Evolutionary conservation across 73 alveolate species (phyloP).

Genomic region (Tetrahymena borealis): DNA sequence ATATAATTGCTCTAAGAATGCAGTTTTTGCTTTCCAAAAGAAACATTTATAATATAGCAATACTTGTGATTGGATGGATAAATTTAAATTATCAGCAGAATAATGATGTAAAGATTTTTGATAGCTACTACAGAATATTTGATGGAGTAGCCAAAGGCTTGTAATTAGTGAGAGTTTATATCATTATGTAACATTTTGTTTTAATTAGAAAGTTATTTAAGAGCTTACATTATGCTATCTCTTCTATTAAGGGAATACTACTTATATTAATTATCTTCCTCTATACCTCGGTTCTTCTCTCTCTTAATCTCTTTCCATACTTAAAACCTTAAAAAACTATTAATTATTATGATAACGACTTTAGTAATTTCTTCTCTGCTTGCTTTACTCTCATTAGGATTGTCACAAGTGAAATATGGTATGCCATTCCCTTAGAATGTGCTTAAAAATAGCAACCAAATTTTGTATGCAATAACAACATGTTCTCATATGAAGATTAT

Average conservation of each 20-base stretch:
- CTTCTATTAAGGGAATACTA: conserved; percentile 8
- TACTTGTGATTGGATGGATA: neutral
- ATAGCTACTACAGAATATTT: conserved; percentile 8
- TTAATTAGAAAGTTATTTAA: conserved; percentile 18
- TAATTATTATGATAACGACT: conserved; percentile 17
- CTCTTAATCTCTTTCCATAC: conserved; percentile 30
- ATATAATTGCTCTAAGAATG: no score
- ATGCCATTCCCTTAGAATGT: neutral
- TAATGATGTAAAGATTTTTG: neutral
- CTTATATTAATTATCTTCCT: conserved; percentile 21
- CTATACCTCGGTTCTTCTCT: conserved; percentile 11
- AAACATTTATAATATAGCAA: neutral
- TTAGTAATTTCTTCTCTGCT: conserved; percentile 12
- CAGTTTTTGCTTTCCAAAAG: no score
- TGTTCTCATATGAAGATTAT: conserved; percentile 13
- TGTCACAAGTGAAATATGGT: conserved; percentile 32
- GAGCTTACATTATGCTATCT: conserved; percentile 8
- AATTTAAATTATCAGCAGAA: neutral
- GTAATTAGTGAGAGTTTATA: neutral
- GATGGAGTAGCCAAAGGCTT: conserved; percentile 4
- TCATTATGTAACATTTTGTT: conserved; percentile 12
- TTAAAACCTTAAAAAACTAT: conserved; percentile 6
- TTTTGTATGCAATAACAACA: conserved; percentile 18
- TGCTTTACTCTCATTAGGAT: conserved; percentile 16
- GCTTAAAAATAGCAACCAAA: conserved; percentile 11